Evolutionary conservation across 164 flowering plant genomes (phyloP).

Genomic region (Aristolochia fimbriata): DNA sequence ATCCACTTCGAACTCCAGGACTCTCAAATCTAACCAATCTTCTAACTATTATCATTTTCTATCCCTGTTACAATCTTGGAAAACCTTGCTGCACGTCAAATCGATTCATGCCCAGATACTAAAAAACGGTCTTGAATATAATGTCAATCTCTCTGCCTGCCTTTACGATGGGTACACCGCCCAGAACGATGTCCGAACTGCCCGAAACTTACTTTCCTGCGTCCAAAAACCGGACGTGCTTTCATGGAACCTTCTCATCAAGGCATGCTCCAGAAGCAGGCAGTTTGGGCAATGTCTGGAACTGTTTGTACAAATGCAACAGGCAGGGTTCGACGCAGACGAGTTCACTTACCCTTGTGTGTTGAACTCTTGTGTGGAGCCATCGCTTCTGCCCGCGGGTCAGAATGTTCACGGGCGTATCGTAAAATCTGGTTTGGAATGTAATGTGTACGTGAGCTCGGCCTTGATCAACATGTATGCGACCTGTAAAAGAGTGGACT

Average conservation of each 20-base stretch:
- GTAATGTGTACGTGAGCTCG: constrained; percentile 33
- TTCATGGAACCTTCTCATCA: constrained; percentile 50
- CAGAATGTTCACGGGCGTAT: constrained; percentile 34
- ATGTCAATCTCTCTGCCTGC: constrained; percentile 53
- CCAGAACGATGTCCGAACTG: constrained; percentile 9
- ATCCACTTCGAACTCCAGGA: background rate
- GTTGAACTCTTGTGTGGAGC: constrained; percentile 50
- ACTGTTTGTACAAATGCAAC: constrained; percentile 32
- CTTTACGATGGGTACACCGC: constrained; percentile 45
- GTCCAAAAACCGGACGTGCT: constrained; percentile 42
- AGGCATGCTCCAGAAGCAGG: constrained; percentile 45
- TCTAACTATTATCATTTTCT: background rate
- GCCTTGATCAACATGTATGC: constrained; percentile 62
- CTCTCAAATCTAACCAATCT: background rate
- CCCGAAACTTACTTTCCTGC: constrained; percentile 25
- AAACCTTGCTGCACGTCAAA: too few species aligned
- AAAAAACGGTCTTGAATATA: constrained; percentile 37
- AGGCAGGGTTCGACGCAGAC: constrained; percentile 32
- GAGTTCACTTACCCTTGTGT: constrained; percentile 43
- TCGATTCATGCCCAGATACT: constrained; percentile 36
- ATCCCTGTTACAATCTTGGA: background rate
- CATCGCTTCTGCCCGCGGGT: constrained; percentile 12
- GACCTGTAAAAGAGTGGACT: constrained; percentile 23
- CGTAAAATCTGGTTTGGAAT: constrained; percentile 27
- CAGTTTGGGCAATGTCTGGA: constrained; percentile 34